These are phyloP conservation scores for Mortierella sp. DNA, from an alignment of 371 early-diverging fungal genomes.

Conservation along the genomic window DNA sequence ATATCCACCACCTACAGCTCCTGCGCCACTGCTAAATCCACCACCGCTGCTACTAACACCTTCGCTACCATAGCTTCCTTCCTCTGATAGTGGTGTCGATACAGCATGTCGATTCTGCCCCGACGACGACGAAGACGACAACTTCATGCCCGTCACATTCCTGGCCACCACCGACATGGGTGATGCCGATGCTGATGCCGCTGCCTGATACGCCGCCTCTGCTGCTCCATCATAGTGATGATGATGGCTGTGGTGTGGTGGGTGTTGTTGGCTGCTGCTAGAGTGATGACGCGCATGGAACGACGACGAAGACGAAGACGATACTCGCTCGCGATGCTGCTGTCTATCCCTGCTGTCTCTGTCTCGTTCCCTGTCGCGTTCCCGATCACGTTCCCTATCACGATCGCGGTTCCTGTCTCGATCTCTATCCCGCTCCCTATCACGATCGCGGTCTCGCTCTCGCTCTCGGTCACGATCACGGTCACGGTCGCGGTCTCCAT, in stretches of 20 bases:
- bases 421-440: slow-evolving; percentile 1
- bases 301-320: slow-evolving; percentile 21
- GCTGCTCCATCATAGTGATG: slow-evolving; percentile 18
- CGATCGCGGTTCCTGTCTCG: slow-evolving; percentile 9
- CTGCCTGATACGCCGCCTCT: slow-evolving; percentile 12
- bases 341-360: slow-evolving; percentile 8
- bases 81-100: slow-evolving; percentile 29
- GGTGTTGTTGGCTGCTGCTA: no score
- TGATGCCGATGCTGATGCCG: slow-evolving; percentile 39
- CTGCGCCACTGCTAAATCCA: no score
- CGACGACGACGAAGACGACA: slow-evolving; percentile 31
- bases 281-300: slow-evolving; percentile 7
- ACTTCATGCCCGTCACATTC: slow-evolving; percentile 41
- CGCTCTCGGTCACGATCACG: slow-evolving; percentile 5
- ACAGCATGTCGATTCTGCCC: slow-evolving; percentile 26
- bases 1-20: slow-evolving; percentile 8
- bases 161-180: slow-evolving; percentile 46
- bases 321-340: no score
- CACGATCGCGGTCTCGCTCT: slow-evolving; percentile 6
- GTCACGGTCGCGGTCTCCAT: no score
- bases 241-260: no score
- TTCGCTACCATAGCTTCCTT: slow-evolving; percentile 25
- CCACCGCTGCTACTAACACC: slow-evolving; percentile 5
- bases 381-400: slow-evolving; percentile 14
- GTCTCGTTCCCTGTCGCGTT: slow-evolving; percentile 14